phyloP scores from a whole-genome alignment of 2,329 filamentous ascomycete genomes.

The Exophiala xenobiotica region DNA sequence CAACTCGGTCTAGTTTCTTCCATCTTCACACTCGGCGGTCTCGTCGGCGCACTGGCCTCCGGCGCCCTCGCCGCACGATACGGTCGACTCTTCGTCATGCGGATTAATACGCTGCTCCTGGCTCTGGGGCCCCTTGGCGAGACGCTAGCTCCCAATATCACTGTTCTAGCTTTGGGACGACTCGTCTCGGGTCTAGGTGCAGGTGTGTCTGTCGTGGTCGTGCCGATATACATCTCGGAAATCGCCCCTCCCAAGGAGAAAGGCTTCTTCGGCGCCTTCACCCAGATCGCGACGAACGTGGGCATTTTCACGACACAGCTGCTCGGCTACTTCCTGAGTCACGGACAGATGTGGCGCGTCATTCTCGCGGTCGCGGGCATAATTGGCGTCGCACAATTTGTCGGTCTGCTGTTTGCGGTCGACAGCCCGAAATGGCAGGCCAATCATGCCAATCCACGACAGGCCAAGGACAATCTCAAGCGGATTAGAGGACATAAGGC shows the following conservation, averaged over 20 bases:
- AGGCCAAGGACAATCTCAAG: slow-evolving; percentile 68
- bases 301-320: slow-evolving; percentile 83
- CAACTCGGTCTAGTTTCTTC: slow-evolving; percentile 88
- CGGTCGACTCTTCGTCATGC: slow-evolving; percentile 75
- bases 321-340: slow-evolving; percentile 83
- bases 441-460: slow-evolving; percentile 58
- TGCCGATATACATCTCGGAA: slow-evolving; percentile 92
- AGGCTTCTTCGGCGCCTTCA: slow-evolving; percentile 80
- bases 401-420: slow-evolving; percentile 72
- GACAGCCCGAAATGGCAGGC: slow-evolving; percentile 90
- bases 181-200: slow-evolving; percentile 80
- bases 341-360: slow-evolving; percentile 75
- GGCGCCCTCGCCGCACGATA: slow-evolving; percentile 74
- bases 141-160: slow-evolving; percentile 66
- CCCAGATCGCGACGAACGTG: slow-evolving; percentile 89
- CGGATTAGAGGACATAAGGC: slow-evolving; percentile 69
- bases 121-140: slow-evolving; percentile 73
- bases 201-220: slow-evolving; percentile 86
- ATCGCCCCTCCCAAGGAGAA: slow-evolving; percentile 72
- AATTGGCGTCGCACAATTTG: slow-evolving; percentile 65
- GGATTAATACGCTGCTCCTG: slow-evolving; percentile 74
- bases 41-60: slow-evolving; percentile 76
- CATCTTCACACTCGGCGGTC: slow-evolving; percentile 85
- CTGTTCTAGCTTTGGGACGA: slow-evolving; percentile 69
- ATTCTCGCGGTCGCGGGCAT: slow-evolving; percentile 73